Conservation (phyloP, 805 yeast genomes). For the Cyberlindnera subsufficiens region DNA sequence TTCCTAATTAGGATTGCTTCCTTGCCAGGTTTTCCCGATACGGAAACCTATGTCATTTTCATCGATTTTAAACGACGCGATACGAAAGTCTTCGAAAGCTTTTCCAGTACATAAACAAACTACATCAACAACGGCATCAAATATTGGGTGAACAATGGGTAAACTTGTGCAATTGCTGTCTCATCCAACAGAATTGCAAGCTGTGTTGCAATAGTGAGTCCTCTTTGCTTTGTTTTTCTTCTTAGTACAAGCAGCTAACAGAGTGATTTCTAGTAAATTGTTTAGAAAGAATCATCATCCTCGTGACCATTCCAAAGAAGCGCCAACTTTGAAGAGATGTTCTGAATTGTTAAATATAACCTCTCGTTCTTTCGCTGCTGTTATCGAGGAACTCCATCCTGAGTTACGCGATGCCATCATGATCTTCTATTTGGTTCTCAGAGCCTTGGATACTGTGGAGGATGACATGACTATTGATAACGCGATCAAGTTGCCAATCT, state of each 20-base stretch:
- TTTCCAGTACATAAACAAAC: neutral
- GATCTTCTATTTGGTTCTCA: constrained; percentile 78
- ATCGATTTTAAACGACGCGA: neutral
- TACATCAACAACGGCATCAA: neutral
- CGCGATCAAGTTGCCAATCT: constrained; percentile 63
- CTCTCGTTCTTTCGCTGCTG: constrained; percentile 92
- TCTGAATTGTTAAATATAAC: constrained; percentile 61
- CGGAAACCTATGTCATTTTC: no score
- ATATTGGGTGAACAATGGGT: constrained; percentile 5
- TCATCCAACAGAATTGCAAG: constrained; percentile 11
- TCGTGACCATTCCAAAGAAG: constrained; percentile 27
- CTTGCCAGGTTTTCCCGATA: neutral
- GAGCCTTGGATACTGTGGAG: constrained; percentile 94
- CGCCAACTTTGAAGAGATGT: constrained; percentile 52
- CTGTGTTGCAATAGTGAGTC: constrained; percentile 13
- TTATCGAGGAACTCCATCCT: constrained; percentile 85
- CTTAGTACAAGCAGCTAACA: neutral
- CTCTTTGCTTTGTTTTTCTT: neutral
- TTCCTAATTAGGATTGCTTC: neutral
- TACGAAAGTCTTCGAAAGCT: neutral
- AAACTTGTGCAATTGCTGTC: constrained; percentile 8
- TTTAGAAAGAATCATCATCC: constrained; percentile 36
- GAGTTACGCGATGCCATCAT: constrained; percentile 76
- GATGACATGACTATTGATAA: constrained; percentile 89
- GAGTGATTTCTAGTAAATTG: constrained; percentile 27